phyloP scores from a whole-genome alignment of 768 basidiomycete genomes.

The Exsudoporus frostii region DNA sequence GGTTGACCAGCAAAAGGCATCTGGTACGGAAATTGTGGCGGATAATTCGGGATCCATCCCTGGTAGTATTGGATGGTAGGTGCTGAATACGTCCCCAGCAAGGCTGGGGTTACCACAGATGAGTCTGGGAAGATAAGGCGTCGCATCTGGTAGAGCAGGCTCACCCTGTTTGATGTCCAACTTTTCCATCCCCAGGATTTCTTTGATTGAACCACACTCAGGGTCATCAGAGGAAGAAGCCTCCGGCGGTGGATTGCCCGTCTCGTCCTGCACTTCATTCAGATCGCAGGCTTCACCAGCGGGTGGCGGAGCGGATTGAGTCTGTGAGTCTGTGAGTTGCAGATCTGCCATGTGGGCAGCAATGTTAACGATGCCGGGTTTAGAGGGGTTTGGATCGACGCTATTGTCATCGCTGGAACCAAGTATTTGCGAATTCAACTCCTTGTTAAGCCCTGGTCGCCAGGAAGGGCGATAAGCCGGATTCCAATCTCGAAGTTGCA shows the following conservation, averaged over 20 bases:
- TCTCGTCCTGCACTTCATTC: slow-evolving; percentile 18
- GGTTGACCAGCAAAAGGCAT: slow-evolving; percentile 45
- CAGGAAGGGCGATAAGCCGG: slow-evolving; percentile 45
- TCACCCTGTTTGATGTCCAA: slow-evolving; percentile 32
- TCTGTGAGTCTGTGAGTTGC: slow-evolving; percentile 3
- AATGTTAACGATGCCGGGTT: slow-evolving; percentile 6
- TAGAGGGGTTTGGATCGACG: slow-evolving; percentile 11
- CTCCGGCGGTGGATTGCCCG: not conserved
- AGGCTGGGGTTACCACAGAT: slow-evolving; percentile 24
- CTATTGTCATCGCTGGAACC: slow-evolving; percentile 5
- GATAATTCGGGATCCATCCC: slow-evolving; percentile 53
- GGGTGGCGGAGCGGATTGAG: not conserved
- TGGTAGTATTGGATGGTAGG: slow-evolving; percentile 46
- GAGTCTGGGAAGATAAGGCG: slow-evolving; percentile 23
- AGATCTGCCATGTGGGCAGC: slow-evolving; percentile 11
- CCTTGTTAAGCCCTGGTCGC: slow-evolving; percentile 38
- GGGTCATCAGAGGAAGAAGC: not conserved
- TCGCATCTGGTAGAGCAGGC: slow-evolving; percentile 1
- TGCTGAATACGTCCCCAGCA: slow-evolving; percentile 35
- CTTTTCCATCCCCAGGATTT: not conserved
- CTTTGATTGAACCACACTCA: slow-evolving; percentile 4
- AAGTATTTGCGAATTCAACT: slow-evolving; percentile 29
- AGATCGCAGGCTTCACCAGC: slow-evolving; percentile 11
- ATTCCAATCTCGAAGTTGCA: slow-evolving; percentile 70
- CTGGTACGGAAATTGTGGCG: slow-evolving; percentile 50